Evolutionary conservation across 805 yeast genomes (phyloP), one percentile per base, ranked within the genome.

Genomic region (Saccharomycopsis sp.): DNA sequence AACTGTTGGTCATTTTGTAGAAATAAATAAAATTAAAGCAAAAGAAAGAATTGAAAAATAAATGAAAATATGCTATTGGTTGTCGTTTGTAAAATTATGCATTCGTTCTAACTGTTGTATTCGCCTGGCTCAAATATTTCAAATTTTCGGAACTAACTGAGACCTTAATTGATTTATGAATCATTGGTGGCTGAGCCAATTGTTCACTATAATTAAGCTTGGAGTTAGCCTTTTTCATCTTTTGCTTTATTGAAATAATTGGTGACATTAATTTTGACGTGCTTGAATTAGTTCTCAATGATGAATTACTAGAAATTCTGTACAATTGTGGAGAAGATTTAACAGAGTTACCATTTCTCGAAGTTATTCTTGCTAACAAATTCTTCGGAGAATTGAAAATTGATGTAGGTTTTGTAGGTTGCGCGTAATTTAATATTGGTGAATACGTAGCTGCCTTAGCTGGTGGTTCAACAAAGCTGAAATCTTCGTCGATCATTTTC

Each of bases 401-500:
- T 8, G 50, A 41, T 9, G 45, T 39, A 5, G 45, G 41, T 16
- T 44, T 45, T 9, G 23, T 40, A 2, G 28, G 34, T 11, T 39
- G 37, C n/a, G 29, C 36, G 24, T 45, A 45, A 20, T 22, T 24
- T 26, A 29, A 13, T 32, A 48, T 33, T 36, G 51, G 51, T 4
- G 48, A 44, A 37, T 44, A 40, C 8, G 38, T 24, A 7, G 14
- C 41, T 5, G 43, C 49, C 36, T 42, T 46, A n/a, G 34, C 28
- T 14, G 52, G 52, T n/a, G 52, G 52, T 23, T 45, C 50, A 17
- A 49, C 52, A 45, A 49, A 49, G 20, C 47, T 49, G 45, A 49
- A 49, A 24, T 49, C 52, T 14, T 49, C 52, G 14, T 48, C 52
- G 20, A 47, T 43, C 44, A 45, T 49, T 26, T 42, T 45, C 40